phyloP scores from a whole-genome alignment of 768 basidiomycete species.

The Leucocoprinus leucothites region DNA sequence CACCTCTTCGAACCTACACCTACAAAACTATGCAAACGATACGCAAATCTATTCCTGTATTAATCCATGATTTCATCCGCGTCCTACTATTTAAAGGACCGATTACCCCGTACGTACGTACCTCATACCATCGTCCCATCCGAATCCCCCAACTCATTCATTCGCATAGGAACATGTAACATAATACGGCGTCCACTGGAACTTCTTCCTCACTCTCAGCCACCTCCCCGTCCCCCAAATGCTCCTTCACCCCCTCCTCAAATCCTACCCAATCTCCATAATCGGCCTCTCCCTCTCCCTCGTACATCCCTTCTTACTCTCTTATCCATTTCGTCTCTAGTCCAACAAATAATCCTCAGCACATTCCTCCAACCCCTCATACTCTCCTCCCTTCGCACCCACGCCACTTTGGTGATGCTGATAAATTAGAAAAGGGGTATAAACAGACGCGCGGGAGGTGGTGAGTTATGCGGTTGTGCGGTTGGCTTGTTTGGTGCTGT shows the following conservation, averaged over 20 bases:
- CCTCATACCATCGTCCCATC: background rate
- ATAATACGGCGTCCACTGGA: slow-evolving; percentile 98
- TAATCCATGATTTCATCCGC: slow-evolving; percentile 71
- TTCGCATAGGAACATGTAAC: slow-evolving; percentile 94
- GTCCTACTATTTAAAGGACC: slow-evolving; percentile 87
- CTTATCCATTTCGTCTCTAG: slow-evolving; percentile 40
- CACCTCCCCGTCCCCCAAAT: slow-evolving; percentile 73
- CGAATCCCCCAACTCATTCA: too few species aligned
- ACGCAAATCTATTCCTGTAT: slow-evolving; percentile 64
- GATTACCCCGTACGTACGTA: slow-evolving; percentile 81
- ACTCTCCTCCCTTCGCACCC: slow-evolving; percentile 58
- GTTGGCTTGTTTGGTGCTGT: slow-evolving; percentile 61
- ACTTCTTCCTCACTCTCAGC: slow-evolving; percentile 94
- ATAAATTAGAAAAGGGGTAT: slow-evolving; percentile 19
- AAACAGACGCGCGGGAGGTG: slow-evolving; percentile 69
- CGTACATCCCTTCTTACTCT: slow-evolving; percentile 33
- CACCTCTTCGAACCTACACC: slow-evolving; percentile 46
- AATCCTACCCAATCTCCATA: slow-evolving; percentile 51
- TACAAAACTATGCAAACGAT: slow-evolving; percentile 47
- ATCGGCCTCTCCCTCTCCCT: slow-evolving; percentile 61
- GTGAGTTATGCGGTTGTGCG: slow-evolving; percentile 74
- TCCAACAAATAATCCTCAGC: slow-evolving; percentile 67
- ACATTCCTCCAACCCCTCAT: slow-evolving; percentile 59
- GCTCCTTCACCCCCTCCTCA: slow-evolving; percentile 63
- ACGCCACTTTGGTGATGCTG: too few species aligned